Evolutionary conservation across 2,329 filamentous ascomycete genomes (phyloP).

Genomic region (Apiospora koreana): DNA sequence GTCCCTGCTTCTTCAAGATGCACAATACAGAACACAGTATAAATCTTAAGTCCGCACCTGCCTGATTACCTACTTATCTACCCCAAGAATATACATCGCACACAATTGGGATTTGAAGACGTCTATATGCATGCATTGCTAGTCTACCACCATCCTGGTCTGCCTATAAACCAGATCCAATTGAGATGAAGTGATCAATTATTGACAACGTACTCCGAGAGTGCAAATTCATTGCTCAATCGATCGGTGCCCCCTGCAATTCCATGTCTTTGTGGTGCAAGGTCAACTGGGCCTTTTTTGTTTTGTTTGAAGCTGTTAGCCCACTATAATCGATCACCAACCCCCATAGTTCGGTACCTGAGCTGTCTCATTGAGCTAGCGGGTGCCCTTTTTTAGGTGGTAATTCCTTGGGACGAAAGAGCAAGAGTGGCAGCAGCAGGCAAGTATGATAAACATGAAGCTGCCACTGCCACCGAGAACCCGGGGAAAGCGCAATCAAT

Average conservation of each 20-base stretch:
- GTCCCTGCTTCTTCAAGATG: neutral
- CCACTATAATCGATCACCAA: constrained; percentile 1
- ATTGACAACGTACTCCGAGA: neutral
- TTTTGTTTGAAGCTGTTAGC: neutral
- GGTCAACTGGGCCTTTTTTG: constrained; percentile 4
- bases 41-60: neutral
- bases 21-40: neutral
- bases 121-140: neutral
- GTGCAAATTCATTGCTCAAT: neutral
- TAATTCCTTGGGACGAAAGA: neutral
- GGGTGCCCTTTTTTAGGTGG: neutral
- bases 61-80: neutral
- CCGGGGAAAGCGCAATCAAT: constrained; percentile 2
- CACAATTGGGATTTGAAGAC: neutral
- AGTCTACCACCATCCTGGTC: too few species aligned
- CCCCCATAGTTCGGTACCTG: constrained; percentile 6
- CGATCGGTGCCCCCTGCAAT: neutral
- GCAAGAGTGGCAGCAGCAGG: neutral
- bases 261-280: constrained; percentile 1
- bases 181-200: too few species aligned
- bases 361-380: neutral
- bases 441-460: neutral
- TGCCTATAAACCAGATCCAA: too few species aligned
- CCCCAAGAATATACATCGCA: constrained; percentile 6
- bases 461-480: neutral